Base-by-base conservation (phyloP, 2,329 filamentous ascomycete genomes). In the Ophiosphaerella korrae region DNA sequence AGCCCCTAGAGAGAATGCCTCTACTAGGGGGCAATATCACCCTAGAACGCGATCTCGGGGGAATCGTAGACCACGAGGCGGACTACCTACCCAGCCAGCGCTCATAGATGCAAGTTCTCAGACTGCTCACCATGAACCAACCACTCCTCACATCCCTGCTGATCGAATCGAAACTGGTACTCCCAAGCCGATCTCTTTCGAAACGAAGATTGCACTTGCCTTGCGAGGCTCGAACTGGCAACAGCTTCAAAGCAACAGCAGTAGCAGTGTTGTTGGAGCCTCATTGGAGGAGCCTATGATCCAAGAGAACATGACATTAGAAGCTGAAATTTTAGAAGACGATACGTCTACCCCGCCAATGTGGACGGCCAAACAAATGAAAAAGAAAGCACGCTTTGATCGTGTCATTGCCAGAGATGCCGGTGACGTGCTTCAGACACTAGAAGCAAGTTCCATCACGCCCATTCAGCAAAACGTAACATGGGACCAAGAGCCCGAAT, bases 401-500 rank as follows among this genome's bases (percentile, higher is more conserved):
- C 36, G 48, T 7, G 53, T 41, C 5, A 31, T 64, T 18, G 50
- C 48, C 12, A 53, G 42, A 26, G 54, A 60, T 45, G 52, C 63
- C 3, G 65, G 65, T 11, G 38, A 57, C 7, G 45, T 61, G 2
- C 34, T 66, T 11, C 45, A 60, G 23, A 57, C 48, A 5, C 57
- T 68, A 18, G 32, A 50, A 18, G 24, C 43, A 8, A 48, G 47
- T n/a, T 21, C 55, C 1, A 45, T 67, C 23, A 35, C 14, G 7
- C 59, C 63, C 11, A 42, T 53, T 7, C 11, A 45, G 7, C 35
- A 45, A 26, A 42, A 47, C 3, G 57, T 68, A 7, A 53, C 49
- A n/a, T 70, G 66, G 64, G 56, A 67, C 6, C 23, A 49, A 31
- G 62, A 66, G 2, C 59, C 62, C 5, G 63, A 70, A n/a, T 34